A percentile compares a stretch with the other conserved stretches of the same genome.
Evolutionary conservation across 78 protist genomes (phyloP).

Genomic region (Dictyostelium firmibasis): DNA sequence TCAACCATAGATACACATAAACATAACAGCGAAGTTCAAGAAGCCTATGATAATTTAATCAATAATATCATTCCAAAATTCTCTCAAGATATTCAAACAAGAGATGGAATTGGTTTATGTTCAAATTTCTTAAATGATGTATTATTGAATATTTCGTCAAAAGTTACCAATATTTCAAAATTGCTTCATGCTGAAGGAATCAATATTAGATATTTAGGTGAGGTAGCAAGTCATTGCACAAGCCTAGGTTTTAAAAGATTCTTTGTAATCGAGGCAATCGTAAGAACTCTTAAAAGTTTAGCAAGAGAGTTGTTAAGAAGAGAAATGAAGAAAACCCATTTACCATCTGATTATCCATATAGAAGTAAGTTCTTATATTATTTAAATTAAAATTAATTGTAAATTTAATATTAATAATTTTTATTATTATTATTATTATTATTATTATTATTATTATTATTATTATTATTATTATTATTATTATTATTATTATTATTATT

Average conservation of each 20-base stretch:
- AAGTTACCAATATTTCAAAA: not conserved
- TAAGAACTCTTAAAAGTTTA: conserved; percentile 31
- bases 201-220: conserved; percentile 43
- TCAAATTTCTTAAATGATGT: too few species aligned
- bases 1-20: not conserved
- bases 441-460: not conserved
- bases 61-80: conserved; percentile 49
- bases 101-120: not conserved
- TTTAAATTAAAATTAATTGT: not conserved
- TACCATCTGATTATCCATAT: conserved; percentile 75
- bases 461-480: not conserved
- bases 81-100: not conserved
- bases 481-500: conserved; percentile 10
- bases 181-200: conserved; percentile 50
- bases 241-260: not conserved
- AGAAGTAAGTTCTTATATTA: conserved; percentile 32
- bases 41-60: conserved; percentile 15
- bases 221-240: not conserved
- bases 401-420: not conserved
- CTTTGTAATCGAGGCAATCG: conserved; percentile 17
- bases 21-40: conserved; percentile 73
- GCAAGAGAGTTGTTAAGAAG: conserved; percentile 71
- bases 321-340: conserved; percentile 69
- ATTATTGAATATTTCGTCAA: too few species aligned
- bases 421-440: not conserved